Evolutionary conservation across 345 rosid species (phyloP), one percentile per base, ranked within the genome.

Genomic region (Sapria himalayana): DNA sequence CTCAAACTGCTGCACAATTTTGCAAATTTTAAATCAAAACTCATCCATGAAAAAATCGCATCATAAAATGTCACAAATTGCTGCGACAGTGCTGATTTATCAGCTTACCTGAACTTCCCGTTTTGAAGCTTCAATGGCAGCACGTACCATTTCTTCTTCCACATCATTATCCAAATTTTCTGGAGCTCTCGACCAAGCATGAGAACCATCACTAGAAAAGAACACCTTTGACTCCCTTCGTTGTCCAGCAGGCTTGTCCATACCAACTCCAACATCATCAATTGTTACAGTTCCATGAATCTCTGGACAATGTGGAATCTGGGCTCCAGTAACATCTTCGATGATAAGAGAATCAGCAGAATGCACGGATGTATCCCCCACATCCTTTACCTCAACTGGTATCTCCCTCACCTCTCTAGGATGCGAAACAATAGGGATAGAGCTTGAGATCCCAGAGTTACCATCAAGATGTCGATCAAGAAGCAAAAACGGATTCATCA

Each of bases 121-220:
- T 50, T 63, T 91, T 23, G 99, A 91, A 56, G 99, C 99, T 74
- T 91, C 99, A 43, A 91, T 84, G 50, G 99, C 99, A 66, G 96
- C 99, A 50, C 57, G 64, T 57, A 91, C 49, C 99, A 91, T 91
- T 63, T 91, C 85, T 71, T 91, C 99, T 66, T 91, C 99, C 36
- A 84, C 75, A 46, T 85, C 98, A 73, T 73, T 64, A 62, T 48
- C 22, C 49, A 57, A 48, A 50, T 57, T 46, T 55, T 65, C 65
- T 48, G 58, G 52, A 25, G 33, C 56, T 31, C 86, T 65, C 46
- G 62, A 80, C 39, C 56, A 45, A 19, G 43, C 46, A 9, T 1
- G 46, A 48, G 60, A 45, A 45, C 46, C 45, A 39, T 15, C 50
- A 40, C 42, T 51, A 13, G 52, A 33, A 36, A 33, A 41, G 43